Evolutionary conservation across 2,329 filamentous ascomycete genomes (phyloP).

Genomic region (Pseudogymnoascus sp.): DNA sequence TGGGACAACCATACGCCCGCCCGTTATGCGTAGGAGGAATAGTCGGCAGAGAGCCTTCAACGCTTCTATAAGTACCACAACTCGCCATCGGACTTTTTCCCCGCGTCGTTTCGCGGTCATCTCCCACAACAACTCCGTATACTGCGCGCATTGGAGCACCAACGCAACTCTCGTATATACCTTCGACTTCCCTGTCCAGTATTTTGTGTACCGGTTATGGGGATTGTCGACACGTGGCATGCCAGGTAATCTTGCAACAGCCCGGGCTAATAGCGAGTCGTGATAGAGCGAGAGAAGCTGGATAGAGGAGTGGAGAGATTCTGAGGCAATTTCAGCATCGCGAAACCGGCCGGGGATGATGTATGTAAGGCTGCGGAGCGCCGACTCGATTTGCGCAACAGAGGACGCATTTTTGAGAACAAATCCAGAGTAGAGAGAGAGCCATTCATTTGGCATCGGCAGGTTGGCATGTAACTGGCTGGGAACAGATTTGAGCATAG

Average conservation of each 20-base stretch:
- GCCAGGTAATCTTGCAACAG: slow-evolving; percentile 48
- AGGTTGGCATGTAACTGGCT: slow-evolving; percentile 37
- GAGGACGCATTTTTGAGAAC: slow-evolving; percentile 91
- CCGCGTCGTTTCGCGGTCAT: slow-evolving; percentile 87
- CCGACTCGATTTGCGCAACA: slow-evolving; percentile 91
- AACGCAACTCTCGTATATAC: slow-evolving; percentile 76
- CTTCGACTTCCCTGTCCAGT: slow-evolving; percentile 54
- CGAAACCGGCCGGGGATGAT: slow-evolving; percentile 87
- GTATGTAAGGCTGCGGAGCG: slow-evolving; percentile 85
- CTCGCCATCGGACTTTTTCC: slow-evolving; percentile 76
- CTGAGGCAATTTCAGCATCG: slow-evolving; percentile 90
- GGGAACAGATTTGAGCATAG: slow-evolving; percentile 3
- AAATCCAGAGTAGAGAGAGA: slow-evolving; percentile 74
- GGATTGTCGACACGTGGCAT: slow-evolving; percentile 41
- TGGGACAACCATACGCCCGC: slow-evolving; percentile 74
- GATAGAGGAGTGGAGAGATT: slow-evolving; percentile 80
- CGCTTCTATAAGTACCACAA: slow-evolving; percentile 75
- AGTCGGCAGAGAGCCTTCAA: slow-evolving; percentile 80
- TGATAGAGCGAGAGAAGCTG: slow-evolving; percentile 90
- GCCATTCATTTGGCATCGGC: slow-evolving; percentile 55
- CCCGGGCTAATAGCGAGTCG: slow-evolving; percentile 70
- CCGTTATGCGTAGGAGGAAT: slow-evolving; percentile 71
- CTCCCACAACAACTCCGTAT: slow-evolving; percentile 93
- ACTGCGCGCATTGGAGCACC: slow-evolving; percentile 80
- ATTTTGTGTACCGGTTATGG: slow-evolving; percentile 58